Evolutionary conservation across 2,329 filamentous ascomycete genomes (phyloP), one percentile per base, ranked within the genome.

Genomic region (Fusarium tanahbumbuense): DNA sequence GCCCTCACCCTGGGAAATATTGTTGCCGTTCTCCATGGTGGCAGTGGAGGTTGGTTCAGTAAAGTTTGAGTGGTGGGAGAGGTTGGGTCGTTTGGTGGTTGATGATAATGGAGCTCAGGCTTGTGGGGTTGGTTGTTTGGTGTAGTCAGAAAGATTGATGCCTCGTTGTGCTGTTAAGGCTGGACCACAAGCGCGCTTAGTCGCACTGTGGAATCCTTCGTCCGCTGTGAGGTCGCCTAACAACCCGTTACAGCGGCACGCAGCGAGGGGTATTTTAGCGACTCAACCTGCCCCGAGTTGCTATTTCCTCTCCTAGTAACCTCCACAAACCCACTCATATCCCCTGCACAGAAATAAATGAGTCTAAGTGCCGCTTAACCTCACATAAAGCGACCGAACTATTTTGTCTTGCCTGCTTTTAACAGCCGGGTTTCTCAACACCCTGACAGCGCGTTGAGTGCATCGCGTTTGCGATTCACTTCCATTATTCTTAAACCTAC

Each of bases 11-110:
- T 89, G 87, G 30, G 82, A 81, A 65, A 83, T 82, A 68, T 86
- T 82, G 69, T 86, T 85, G 67, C 88, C 89, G 84, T 94, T 95
- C 82, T 94, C 93, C 93, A 94, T 96, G 66, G 70, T 80, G 56
- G 62, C 32, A 18, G 44, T 34, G 34, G 45, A 45, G 27, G 30
- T 32, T 45, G 30, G 42, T 34, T 37, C 41, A 49, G 53, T 47
- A 55, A 41, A 30, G 67, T 50, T 67, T 65, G 49, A 44, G 34
- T 37, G 34, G 28, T 64, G 30, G 20, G 55, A 40, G 56, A 57
- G 45, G 52, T 56, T 56, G 50, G 44, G 27, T 45, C 13, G 54
- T 56, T 64, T 64, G 56, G 45, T 62, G 56, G 62, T 61, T 60
- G 62, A 60, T 60, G 70, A 49, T 53, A 66, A 60, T 63, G 60